phyloP scores from a whole-genome alignment of 768 basidiomycete species.

The Leccinum imitatum region DNA sequence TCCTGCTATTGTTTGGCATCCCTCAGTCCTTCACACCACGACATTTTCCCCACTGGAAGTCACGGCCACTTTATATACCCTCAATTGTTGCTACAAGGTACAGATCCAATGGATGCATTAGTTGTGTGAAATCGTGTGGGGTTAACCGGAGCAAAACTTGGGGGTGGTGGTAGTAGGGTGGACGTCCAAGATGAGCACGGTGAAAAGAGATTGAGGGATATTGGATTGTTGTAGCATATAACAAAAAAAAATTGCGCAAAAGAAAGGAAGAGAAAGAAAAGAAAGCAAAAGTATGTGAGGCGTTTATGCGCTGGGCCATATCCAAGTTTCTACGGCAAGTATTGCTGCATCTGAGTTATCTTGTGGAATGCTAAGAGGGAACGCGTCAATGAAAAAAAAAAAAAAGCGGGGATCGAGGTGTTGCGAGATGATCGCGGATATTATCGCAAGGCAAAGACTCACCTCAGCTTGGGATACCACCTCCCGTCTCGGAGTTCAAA shows the following conservation, averaged over 20 bases:
- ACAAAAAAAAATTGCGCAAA: neutral
- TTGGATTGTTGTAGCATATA: constrained; percentile 15
- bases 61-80: constrained; percentile 36
- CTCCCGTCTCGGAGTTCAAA: constrained; percentile 76
- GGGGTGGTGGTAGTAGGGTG: neutral
- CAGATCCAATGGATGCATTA: constrained; percentile 39
- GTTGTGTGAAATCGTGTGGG: constrained; percentile 27
- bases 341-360: constrained; percentile 67
- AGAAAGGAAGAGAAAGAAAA: neutral
- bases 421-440: neutral
- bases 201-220: constrained; percentile 14
- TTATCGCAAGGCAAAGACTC: constrained; percentile 28
- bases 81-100: constrained; percentile 41
- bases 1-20: constrained; percentile 10
- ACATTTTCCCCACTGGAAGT: constrained; percentile 20
- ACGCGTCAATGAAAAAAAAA: neutral
- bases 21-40: neutral
- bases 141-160: constrained; percentile 11
- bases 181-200: neutral
- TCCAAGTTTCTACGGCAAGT: constrained; percentile 71
- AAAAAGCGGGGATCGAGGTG: neutral
- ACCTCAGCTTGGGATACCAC: constrained; percentile 82
- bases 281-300: neutral
- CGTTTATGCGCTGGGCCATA: constrained; percentile 48
- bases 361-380: constrained; percentile 55